Evolutionary conservation across 371 early-diverging fungal species (phyloP).

Genomic region (Syncephalastrum racemosum): DNA sequence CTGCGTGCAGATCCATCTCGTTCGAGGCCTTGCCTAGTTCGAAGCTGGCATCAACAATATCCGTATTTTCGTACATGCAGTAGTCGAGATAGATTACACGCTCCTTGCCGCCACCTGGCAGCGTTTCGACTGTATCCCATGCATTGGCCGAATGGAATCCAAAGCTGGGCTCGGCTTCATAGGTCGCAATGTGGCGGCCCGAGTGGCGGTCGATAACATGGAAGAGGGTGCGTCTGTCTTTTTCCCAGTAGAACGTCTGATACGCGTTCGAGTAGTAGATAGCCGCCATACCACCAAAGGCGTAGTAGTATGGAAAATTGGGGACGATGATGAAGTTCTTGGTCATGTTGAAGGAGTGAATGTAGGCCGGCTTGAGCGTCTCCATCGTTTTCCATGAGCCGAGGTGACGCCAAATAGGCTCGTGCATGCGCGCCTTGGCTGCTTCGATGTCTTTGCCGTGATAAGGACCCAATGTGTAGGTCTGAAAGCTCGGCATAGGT

Average conservation of each 20-base stretch:
- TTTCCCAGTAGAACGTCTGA: slow-evolving; percentile 60
- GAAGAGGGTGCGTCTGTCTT: slow-evolving; percentile 47
- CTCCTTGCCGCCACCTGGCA: slow-evolving; percentile 37
- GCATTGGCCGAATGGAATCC: slow-evolving; percentile 64
- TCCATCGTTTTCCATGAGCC: slow-evolving; percentile 46
- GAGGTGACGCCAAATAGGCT: slow-evolving; percentile 47
- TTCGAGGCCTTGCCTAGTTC: slow-evolving; percentile 39
- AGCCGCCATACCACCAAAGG: slow-evolving; percentile 56
- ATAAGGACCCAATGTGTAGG: slow-evolving; percentile 32
- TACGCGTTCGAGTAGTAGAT: slow-evolving; percentile 57
- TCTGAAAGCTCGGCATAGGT: slow-evolving; percentile 44
- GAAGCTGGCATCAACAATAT: slow-evolving; percentile 51
- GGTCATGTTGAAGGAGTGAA: slow-evolving; percentile 65
- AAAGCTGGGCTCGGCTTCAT: slow-evolving; percentile 60
- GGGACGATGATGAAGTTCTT: slow-evolving; percentile 64
- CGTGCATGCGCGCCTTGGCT: slow-evolving; percentile 25
- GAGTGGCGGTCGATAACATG: slow-evolving; percentile 57
- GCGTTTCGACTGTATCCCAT: slow-evolving; percentile 49
- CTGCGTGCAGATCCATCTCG: slow-evolving; percentile 25
- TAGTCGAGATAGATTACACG: slow-evolving; percentile 46
- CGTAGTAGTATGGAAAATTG: slow-evolving; percentile 62
- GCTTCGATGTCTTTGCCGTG: slow-evolving; percentile 18
- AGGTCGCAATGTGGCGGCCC: slow-evolving; percentile 61
- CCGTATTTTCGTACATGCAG: slow-evolving; percentile 49
- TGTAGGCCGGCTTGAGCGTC: slow-evolving; percentile 50